Percentiles rank a stretch among this genome's conserved stretches.
phyloP scores from a whole-genome alignment of 495 filamentous ascomycete species.

The Hypoxylon cercidicola region DNA sequence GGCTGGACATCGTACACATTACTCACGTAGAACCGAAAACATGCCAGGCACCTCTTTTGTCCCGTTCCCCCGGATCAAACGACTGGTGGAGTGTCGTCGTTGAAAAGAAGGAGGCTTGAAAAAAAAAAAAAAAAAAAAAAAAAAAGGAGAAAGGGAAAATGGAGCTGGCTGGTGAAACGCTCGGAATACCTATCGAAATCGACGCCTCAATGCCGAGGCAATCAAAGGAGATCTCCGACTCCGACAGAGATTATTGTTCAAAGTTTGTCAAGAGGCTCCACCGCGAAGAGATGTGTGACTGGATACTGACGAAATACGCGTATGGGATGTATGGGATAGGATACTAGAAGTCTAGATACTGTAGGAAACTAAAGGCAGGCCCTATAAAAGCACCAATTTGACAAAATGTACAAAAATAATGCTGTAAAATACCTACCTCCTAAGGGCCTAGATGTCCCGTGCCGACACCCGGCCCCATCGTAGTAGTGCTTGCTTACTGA shows the following conservation, averaged over 20 bases:
- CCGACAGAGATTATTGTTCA: neutral
- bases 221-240: conserved; percentile 7
- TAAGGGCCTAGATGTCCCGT: conserved; percentile 7
- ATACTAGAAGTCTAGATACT: neutral
- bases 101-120: neutral
- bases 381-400: conserved; percentile 7
- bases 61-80: conserved; percentile 22
- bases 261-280: conserved; percentile 11
- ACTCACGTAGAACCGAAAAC: conserved; percentile 20
- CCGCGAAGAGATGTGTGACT: conserved; percentile 8
- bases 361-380: no score
- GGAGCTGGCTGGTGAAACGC: neutral
- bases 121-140: neutral
- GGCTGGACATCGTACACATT: conserved; percentile 11
- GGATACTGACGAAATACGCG: conserved; percentile 14
- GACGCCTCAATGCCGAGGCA: no score
- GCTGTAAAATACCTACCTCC: neutral
- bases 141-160: neutral
- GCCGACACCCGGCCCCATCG: conserved; percentile 16
- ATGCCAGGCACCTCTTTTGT: conserved; percentile 22
- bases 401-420: conserved; percentile 18
- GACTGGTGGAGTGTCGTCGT: conserved; percentile 1
- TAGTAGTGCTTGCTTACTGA: conserved; percentile 15
- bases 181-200: neutral
- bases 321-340: conserved; percentile 3